Evolutionary conservation across 768 basidiomycete genomes (phyloP).

Genomic region (Termitomyces sp.): DNA sequence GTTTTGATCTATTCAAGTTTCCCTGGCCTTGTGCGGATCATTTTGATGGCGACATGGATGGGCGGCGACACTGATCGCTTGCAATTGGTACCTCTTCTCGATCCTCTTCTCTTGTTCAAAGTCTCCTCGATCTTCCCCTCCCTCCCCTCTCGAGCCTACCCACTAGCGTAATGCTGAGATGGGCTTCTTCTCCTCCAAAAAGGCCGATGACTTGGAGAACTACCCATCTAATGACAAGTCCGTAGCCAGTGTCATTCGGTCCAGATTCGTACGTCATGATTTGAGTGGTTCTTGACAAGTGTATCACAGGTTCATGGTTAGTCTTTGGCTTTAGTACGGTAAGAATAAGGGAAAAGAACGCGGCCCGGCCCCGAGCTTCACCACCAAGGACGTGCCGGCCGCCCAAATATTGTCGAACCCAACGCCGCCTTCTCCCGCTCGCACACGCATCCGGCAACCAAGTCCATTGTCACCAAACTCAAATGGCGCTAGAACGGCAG

Average conservation of each 20-base stretch:
- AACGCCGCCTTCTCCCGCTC: slow-evolving; percentile 15
- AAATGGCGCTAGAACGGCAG: slow-evolving; percentile 14
- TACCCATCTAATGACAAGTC: slow-evolving; percentile 34
- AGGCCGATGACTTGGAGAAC: slow-evolving; percentile 34
- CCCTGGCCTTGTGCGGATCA: slow-evolving; percentile 2
- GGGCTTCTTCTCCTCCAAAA: slow-evolving; percentile 50
- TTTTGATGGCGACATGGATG: slow-evolving; percentile 4
- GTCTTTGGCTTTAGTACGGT: slow-evolving; percentile 36
- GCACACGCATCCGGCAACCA: slow-evolving; percentile 12
- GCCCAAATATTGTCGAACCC: slow-evolving; percentile 33
- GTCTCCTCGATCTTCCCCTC: not conserved
- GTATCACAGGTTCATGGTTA: slow-evolving; percentile 12
- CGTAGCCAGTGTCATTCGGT: slow-evolving; percentile 53
- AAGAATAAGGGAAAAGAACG: slow-evolving; percentile 55
- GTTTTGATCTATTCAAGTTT: not conserved
- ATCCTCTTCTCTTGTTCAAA: not conserved
- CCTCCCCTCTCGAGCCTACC: not conserved
- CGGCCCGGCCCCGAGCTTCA: slow-evolving; percentile 28
- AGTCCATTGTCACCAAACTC: slow-evolving; percentile 19
- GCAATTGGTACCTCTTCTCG: not conserved
- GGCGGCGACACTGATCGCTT: not conserved
- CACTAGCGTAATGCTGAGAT: slow-evolving; percentile 36
- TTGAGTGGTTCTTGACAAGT: slow-evolving; percentile 9
- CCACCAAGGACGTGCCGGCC: slow-evolving; percentile 24
- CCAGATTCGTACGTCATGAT: slow-evolving; percentile 45